Evolutionary conservation across 768 basidiomycete genomes (phyloP).

Genomic region (Russula olivacea): DNA sequence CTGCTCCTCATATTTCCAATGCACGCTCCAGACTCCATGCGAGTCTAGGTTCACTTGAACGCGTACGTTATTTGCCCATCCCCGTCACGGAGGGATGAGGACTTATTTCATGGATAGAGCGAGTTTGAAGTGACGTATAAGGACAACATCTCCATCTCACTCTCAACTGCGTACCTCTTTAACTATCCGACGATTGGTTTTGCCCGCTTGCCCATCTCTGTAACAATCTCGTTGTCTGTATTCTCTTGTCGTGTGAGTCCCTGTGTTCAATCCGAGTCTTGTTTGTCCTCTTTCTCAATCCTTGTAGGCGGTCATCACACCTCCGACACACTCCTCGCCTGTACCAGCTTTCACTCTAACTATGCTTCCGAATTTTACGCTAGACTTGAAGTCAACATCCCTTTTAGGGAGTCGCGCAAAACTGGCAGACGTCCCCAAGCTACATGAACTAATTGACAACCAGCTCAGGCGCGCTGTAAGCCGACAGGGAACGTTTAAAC

Average conservation of each 20-base stretch:
- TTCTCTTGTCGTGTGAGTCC: constrained; percentile 60
- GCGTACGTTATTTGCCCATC: background rate
- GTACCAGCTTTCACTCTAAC: constrained; percentile 62
- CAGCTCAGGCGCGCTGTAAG: constrained; percentile 41
- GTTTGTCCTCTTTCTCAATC: constrained; percentile 11
- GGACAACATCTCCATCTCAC: constrained; percentile 77
- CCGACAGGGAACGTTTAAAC: constrained; percentile 53
- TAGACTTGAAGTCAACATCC: constrained; percentile 83
- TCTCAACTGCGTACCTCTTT: constrained; percentile 77
- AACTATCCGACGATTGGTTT: constrained; percentile 82
- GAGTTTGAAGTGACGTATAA: constrained; percentile 81
- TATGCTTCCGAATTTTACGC: constrained; percentile 79
- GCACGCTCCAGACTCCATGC: constrained; percentile 48
- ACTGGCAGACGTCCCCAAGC: constrained; percentile 92
- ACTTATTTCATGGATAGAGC: constrained; percentile 43
- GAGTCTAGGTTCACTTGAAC: constrained; percentile 26
- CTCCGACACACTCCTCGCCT: constrained; percentile 49
- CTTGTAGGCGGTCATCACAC: constrained; percentile 53
- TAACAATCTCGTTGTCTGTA: constrained; percentile 70
- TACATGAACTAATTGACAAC: constrained; percentile 88
- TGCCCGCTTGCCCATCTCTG: constrained; percentile 73
- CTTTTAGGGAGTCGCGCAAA: constrained; percentile 96
- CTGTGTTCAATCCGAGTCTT: background rate
- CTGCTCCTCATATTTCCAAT: constrained; percentile 72
- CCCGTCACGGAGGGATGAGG: constrained; percentile 4